Percentiles rank a stretch among this genome's conserved stretches.
Evolutionary conservation across 306 rosid genomes (phyloP).

Genomic region (Vigna mungo): DNA sequence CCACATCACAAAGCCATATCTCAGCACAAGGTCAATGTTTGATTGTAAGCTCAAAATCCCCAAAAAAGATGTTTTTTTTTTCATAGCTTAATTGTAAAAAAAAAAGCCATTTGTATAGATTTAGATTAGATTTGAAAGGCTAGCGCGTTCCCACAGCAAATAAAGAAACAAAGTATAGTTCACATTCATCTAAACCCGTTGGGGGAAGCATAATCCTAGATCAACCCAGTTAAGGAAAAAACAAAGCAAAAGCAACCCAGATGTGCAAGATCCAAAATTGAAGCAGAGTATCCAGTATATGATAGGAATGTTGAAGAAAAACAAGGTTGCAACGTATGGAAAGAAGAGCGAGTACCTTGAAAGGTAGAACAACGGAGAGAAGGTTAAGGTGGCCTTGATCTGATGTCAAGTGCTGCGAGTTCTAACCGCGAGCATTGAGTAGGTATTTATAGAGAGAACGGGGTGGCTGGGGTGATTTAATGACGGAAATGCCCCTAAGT

Average conservation of each 20-base stretch:
- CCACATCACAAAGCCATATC: not conserved
- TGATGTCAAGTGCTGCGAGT: constrained; percentile 5
- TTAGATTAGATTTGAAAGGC: constrained; percentile 39
- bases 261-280: not conserved
- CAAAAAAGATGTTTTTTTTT: not conserved
- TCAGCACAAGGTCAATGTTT: not conserved
- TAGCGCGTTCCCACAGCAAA: not conserved
- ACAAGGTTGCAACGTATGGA: not conserved
- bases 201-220: not conserved
- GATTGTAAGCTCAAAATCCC: not conserved
- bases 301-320: not conserved
- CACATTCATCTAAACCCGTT: not conserved
- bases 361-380: not conserved
- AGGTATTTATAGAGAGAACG: constrained; percentile 1
- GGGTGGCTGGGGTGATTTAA: not conserved
- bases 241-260: not conserved
- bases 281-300: not conserved
- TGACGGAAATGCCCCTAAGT: too few species aligned
- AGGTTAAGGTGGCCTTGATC: not conserved
- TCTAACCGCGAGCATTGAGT: not conserved
- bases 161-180: not conserved
- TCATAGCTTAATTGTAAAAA: not conserved
- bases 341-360: constrained; percentile 3
- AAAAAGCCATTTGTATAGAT: not conserved
- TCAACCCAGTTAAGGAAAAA: not conserved